phyloP scores from a whole-genome alignment of 2,329 filamentous ascomycete genomes.

The Aureobasidium namibiae region DNA sequence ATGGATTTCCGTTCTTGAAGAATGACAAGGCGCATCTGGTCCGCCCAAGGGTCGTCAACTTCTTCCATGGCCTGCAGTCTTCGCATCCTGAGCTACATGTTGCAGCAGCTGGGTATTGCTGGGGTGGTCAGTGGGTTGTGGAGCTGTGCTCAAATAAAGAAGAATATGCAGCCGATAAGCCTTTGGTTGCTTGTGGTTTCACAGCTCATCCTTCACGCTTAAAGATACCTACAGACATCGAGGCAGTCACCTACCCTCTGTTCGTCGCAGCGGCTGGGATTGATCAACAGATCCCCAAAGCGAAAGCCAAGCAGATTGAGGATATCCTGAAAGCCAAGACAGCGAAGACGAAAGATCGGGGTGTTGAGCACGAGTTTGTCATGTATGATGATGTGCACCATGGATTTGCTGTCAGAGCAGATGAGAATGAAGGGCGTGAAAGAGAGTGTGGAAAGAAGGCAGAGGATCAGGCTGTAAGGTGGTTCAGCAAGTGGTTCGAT shows the following conservation, averaged over 20 bases:
- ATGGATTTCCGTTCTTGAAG: conserved; percentile 23
- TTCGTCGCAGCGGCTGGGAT: conserved; percentile 27
- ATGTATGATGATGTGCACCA: conserved; percentile 30
- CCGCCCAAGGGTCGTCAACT: conserved; percentile 23
- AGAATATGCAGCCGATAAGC: background rate
- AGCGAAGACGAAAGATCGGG: conserved; percentile 23
- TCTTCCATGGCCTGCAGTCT: conserved; percentile 22
- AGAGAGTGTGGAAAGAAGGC: conserved; percentile 28
- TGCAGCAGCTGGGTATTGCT: conserved; percentile 30
- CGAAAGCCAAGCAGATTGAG: conserved; percentile 26
- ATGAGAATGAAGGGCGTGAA: conserved; percentile 26
- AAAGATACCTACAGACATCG: conserved; percentile 27
- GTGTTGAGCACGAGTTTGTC: conserved; percentile 30
- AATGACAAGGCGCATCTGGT: conserved; percentile 19
- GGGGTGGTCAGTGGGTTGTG: conserved; percentile 28
- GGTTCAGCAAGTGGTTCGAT: conserved; percentile 30
- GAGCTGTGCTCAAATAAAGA: conserved; percentile 24
- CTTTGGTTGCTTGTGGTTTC: conserved; percentile 10
- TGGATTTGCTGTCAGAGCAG: conserved; percentile 30
- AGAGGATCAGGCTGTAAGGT: conserved; percentile 30
- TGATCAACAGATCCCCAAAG: conserved; percentile 22
- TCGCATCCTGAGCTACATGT: conserved; percentile 23
- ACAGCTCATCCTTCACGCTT: conserved; percentile 27
- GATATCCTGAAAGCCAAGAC: conserved; percentile 27
- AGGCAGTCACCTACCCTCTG: conserved; percentile 26